Conservation (phyloP, 2,329 filamentous ascomycete genomes). For the Bipolaris zeicola region DNA sequence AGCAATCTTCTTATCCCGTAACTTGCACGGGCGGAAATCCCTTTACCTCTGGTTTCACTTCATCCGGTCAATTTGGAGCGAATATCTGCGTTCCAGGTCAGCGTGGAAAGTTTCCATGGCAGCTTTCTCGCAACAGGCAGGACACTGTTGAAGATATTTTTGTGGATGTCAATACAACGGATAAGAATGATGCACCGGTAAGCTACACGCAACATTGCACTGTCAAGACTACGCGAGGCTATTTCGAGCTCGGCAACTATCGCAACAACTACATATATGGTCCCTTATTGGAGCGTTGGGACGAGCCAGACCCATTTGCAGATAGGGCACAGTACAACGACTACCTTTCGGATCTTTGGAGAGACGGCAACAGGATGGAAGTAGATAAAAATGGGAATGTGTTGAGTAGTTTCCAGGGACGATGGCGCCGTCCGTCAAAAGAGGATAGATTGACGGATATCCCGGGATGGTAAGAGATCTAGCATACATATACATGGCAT, state of each 20-base stretch:
- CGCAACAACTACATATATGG: conserved; percentile 7
- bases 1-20: neutral
- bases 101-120: neutral
- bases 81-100: neutral
- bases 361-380: neutral
- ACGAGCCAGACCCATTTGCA: conserved; percentile 18
- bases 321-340: conserved; percentile 9
- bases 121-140: neutral
- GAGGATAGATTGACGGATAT: neutral
- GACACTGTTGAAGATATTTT: neutral
- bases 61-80: neutral
- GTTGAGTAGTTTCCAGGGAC: neutral
- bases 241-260: conserved; percentile 23
- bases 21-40: neutral
- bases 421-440: neutral
- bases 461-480: neutral
- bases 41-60: neutral
- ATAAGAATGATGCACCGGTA: neutral
- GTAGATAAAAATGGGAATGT: neutral
- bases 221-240: conserved; percentile 18
- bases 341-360: conserved; percentile 7
- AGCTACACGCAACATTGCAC: conserved; percentile 12
- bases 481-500: neutral
- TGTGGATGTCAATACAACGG: neutral
- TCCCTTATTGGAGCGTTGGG: conserved; percentile 16